phyloP scores from a whole-genome alignment of 2,329 filamentous ascomycete genomes.

The Alternaria sp. region DNA sequence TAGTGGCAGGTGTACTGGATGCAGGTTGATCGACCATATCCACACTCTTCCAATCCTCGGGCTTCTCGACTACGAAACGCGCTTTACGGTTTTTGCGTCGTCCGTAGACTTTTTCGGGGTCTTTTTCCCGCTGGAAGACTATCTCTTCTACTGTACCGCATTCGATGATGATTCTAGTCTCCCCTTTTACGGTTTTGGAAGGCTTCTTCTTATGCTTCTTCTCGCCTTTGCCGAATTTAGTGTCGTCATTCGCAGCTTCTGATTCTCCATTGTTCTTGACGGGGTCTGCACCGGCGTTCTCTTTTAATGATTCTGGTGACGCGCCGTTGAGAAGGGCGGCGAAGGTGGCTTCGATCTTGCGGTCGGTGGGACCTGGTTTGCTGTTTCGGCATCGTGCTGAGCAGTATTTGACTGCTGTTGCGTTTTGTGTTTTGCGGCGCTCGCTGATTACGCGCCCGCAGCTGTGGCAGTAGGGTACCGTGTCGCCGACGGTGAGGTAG shows the following conservation, averaged over 20 bases:
- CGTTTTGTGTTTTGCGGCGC: constrained; percentile 40
- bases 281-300: constrained; percentile 4
- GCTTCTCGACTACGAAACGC: constrained; percentile 47
- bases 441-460: constrained; percentile 63
- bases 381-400: constrained; percentile 61
- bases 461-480: constrained; percentile 62
- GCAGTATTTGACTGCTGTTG: constrained; percentile 61
- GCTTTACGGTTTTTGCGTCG: constrained; percentile 55
- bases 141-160: constrained; percentile 59
- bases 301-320: constrained; percentile 38
- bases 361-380: constrained; percentile 59
- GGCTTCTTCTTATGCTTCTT: constrained; percentile 39
- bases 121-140: constrained; percentile 57
- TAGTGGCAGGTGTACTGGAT: neutral
- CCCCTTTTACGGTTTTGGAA: constrained; percentile 54
- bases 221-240: constrained; percentile 9
- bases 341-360: constrained; percentile 61
- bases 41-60: constrained; percentile 52
- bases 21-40: constrained; percentile 51
- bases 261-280: neutral
- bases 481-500: constrained; percentile 59
- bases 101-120: constrained; percentile 56
- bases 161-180: constrained; percentile 57
- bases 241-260: neutral
- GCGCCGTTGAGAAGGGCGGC: constrained; percentile 49